These are phyloP conservation scores for Aspergillus nomiae DNA, from an alignment of 2,329 filamentous ascomycete species.

Conservation along the genomic window DNA sequence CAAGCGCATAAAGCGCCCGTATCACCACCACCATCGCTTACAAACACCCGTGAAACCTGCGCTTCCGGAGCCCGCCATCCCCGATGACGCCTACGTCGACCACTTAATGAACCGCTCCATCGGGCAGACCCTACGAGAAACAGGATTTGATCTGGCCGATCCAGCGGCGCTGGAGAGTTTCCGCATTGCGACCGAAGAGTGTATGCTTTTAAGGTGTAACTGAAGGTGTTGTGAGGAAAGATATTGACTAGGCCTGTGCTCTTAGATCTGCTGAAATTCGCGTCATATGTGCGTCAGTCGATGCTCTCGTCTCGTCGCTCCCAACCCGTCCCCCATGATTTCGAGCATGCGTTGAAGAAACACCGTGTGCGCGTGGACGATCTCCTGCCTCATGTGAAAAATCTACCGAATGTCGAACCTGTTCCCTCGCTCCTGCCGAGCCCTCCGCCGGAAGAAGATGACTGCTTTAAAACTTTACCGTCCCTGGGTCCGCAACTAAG, in stretches of 20 bases:
- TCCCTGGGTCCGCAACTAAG: constrained; percentile 57
- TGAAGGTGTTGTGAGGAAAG: constrained; percentile 3
- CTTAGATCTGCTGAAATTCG: constrained; percentile 57
- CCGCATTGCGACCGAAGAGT: constrained; percentile 58
- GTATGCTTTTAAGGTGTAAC: constrained; percentile 43
- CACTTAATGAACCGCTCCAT: constrained; percentile 59
- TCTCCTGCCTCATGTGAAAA: constrained; percentile 37
- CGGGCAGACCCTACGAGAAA: constrained; percentile 51
- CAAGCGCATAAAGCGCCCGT: constrained; percentile 42
- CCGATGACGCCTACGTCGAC: constrained; percentile 57
- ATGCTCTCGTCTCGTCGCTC: constrained; percentile 61
- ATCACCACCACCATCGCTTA: constrained; percentile 47
- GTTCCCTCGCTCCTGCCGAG: constrained; percentile 38
- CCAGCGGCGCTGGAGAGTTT: constrained; percentile 61
- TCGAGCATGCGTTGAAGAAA: constrained; percentile 49
- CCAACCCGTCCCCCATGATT: constrained; percentile 61
- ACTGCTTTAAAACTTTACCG: constrained; percentile 35
- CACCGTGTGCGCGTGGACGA: constrained; percentile 33
- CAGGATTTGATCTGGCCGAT: constrained; percentile 58
- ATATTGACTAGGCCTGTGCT: constrained; percentile 19
- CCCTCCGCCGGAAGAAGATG: constrained; percentile 43
- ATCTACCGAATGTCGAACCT: constrained; percentile 22
- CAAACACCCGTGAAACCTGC: constrained; percentile 34
- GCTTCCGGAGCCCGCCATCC: constrained; percentile 42
- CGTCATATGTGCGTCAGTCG: constrained; percentile 56